These are phyloP conservation scores for Cryptococcus sp. DNA, from an alignment of 1,284 basidiomycete species.

Conservation along the genomic window DNA sequence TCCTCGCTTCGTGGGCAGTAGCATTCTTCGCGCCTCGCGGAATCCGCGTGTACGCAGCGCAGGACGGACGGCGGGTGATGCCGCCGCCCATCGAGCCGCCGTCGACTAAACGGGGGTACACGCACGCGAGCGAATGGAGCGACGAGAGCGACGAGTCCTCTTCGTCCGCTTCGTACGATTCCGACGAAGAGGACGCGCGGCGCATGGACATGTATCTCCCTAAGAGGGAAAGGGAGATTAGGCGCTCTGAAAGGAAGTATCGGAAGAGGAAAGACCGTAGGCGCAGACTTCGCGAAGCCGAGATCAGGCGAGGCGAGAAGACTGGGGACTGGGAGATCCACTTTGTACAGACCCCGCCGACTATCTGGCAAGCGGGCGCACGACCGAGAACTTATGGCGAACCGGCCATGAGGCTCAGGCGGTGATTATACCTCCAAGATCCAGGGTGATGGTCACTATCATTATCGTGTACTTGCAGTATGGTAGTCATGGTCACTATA, in stretches of 20 bases:
- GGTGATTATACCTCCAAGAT: not conserved
- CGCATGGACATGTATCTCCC: slow-evolving; percentile 38
- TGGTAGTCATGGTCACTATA: too few species aligned
- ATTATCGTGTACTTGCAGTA: too few species aligned
- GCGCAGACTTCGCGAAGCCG: slow-evolving; percentile 16
- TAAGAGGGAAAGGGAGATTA: slow-evolving; percentile 28
- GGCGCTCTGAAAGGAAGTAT: slow-evolving; percentile 30
- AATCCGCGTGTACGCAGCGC: slow-evolving; percentile 38
- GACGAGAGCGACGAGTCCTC: slow-evolving; percentile 16
- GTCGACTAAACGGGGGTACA: slow-evolving; percentile 23
- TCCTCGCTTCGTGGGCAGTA: slow-evolving; percentile 38
- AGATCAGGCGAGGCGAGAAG: slow-evolving; percentile 10
- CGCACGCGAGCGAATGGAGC: slow-evolving; percentile 36
- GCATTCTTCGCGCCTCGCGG: slow-evolving; percentile 43
- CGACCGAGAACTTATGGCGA: slow-evolving; percentile 45
- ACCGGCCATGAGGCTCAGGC: slow-evolving; percentile 28
- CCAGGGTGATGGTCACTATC: too few species aligned
- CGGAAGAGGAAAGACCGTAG: slow-evolving; percentile 30
- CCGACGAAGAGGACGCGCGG: slow-evolving; percentile 26
- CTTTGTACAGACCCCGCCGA: slow-evolving; percentile 36
- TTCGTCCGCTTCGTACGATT: slow-evolving; percentile 11
- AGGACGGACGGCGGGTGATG: slow-evolving; percentile 31
- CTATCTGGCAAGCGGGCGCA: slow-evolving; percentile 39
- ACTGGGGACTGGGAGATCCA: slow-evolving; percentile 43
- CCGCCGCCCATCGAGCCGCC: slow-evolving; percentile 34